Evolutionary conservation across 306 rosid genomes (phyloP).

Genomic region (Pyrus communis): DNA sequence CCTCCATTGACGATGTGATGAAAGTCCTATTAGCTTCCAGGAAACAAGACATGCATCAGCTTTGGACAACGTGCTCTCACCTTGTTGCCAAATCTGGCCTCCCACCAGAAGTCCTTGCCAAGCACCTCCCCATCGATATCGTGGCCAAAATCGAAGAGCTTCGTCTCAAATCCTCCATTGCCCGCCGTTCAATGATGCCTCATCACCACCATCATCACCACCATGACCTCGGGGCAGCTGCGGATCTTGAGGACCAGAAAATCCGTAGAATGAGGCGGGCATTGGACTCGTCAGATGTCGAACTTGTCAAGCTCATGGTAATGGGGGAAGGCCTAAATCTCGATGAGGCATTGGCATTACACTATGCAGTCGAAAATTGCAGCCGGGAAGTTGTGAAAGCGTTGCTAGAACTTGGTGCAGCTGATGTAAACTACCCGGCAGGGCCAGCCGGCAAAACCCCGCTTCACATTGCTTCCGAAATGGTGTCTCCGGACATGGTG

Average conservation of each 20-base stretch:
- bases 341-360: conserved; percentile 85
- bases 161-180: conserved; percentile 71
- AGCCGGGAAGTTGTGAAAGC: conserved; percentile 95
- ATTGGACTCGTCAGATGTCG: conserved; percentile 87
- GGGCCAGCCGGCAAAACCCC: conserved; percentile 85
- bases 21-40: conserved; percentile 84
- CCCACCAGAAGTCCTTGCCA: conserved; percentile 80
- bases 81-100: conserved; percentile 90
- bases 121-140: conserved; percentile 79
- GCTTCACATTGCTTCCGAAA: conserved; percentile 74
- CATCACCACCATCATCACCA: conserved; percentile 50
- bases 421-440: conserved; percentile 71
- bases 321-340: conserved; percentile 98
- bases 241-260: conserved; percentile 89
- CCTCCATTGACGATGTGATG: conserved; percentile 97
- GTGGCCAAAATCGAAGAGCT: conserved; percentile 92
- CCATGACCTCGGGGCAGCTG: conserved; percentile 46
- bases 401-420: conserved; percentile 83
- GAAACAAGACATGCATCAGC: conserved; percentile 97
- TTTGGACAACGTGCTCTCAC: conserved; percentile 93
- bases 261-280: conserved; percentile 88
- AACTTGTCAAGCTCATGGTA: conserved; percentile 90
- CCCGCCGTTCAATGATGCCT: conserved; percentile 56
- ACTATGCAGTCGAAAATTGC: conserved; percentile 83
- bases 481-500: conserved; percentile 98